phyloP scores from a whole-genome alignment of 495 filamentous ascomycete species.

The Viridothelium virens region DNA sequence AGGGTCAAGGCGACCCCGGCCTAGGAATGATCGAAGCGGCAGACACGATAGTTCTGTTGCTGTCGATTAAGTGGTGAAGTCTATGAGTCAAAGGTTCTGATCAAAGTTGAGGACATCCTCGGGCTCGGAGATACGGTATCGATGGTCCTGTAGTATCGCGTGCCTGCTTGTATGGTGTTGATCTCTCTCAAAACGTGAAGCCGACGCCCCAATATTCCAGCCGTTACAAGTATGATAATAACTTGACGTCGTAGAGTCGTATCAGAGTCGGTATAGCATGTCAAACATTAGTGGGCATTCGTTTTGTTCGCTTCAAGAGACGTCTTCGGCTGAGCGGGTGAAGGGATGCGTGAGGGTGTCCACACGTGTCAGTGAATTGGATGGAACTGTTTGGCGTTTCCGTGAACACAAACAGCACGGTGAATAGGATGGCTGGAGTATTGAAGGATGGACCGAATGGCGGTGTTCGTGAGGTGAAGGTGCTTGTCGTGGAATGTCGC shows the following conservation, averaged over 20 bases:
- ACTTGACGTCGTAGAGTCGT: not conserved
- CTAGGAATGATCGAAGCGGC: not conserved
- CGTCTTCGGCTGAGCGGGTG: not conserved
- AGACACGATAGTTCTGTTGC: not conserved
- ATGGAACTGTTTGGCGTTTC: not conserved
- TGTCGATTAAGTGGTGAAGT: not conserved
- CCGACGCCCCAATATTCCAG: not conserved
- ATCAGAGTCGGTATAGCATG: not conserved
- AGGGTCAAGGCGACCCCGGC: not conserved
- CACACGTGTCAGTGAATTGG: not conserved
- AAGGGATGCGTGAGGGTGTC: not conserved
- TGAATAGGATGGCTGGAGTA: not conserved
- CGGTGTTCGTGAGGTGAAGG: not conserved
- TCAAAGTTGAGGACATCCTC: not conserved
- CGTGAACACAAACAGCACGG: not conserved
- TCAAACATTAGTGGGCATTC: not conserved
- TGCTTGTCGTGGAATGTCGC: conserved; percentile 7
- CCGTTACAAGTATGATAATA: not conserved
- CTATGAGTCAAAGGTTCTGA: not conserved
- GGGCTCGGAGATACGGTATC: not conserved
- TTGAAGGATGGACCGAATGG: not conserved
- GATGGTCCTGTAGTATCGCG: not conserved
- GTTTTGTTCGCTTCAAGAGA: too few relatives aligned
- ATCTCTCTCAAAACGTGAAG: not conserved
- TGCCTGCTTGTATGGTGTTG: not conserved